Conservation (phyloP, 129 eudicot species). For the Deinandra increscens region DNA sequence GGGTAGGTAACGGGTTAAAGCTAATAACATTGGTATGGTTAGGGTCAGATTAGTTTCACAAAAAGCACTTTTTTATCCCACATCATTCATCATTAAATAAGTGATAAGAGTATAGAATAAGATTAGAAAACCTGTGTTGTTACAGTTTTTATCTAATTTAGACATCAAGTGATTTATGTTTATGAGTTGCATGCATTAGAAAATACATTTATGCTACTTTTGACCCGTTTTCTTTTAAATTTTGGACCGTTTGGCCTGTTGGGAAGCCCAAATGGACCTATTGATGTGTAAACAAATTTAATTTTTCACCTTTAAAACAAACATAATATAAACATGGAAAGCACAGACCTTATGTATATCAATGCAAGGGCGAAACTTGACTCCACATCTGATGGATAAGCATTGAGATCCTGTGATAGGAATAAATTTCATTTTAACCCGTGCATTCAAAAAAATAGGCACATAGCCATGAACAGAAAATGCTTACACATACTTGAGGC, state of each 20-base stretch:
- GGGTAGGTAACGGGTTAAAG: too few relatives aligned
- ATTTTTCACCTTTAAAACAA: not conserved
- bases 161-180: not conserved
- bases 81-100: not conserved
- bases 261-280: not conserved
- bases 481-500: constrained; percentile 28
- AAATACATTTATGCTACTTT: not conserved
- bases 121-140: not conserved
- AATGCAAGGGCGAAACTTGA: constrained; percentile 92
- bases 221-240: not conserved
- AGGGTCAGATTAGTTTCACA: too few relatives aligned
- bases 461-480: not conserved
- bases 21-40: too few relatives aligned
- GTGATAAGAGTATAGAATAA: not conserved
- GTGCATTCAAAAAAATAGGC: not conserved
- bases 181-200: not conserved
- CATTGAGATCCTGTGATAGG: constrained; percentile 42
- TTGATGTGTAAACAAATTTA: not conserved
- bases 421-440: not conserved
- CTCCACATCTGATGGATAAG: constrained; percentile 55
- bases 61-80: not conserved
- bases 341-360: constrained; percentile 82
- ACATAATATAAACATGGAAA: not conserved
- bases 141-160: not conserved
- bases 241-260: not conserved